Evolutionary conservation across 176 grass and related monocot species (phyloP), one percentile per base, ranked within the genome.

Genomic region (Melocanna baccifera): DNA sequence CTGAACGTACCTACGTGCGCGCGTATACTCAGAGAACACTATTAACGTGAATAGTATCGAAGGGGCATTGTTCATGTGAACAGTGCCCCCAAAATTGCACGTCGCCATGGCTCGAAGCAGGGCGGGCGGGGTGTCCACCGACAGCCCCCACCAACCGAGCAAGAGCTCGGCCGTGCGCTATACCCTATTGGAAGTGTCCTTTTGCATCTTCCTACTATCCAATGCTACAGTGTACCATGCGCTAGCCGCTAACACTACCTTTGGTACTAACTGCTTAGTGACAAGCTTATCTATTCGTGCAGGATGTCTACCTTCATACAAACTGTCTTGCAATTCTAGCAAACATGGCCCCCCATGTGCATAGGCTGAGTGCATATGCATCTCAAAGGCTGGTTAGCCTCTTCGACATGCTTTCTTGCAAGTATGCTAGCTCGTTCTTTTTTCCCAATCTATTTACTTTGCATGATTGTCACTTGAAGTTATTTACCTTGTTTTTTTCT

Each of bases 341-440:
- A 86, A 99, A 99, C 76, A 99, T 99, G 96, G 91, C 89, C 46
- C 96, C 96, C 71, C 96, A 99, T 92, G 86, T 90, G 75, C 96
- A 99, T 86, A 92, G 84, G 69, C 79, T 99, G 70, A 99, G 83
- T 62, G 96, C 93, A 72, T 99, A 94, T 96, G 96, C 96, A 90
- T 96, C 96, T 73, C 96, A 99, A 92, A 93, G 93, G 91, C 93
- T 99, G 43, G 96, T 99, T 94, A 99, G 96, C 93, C 96, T 99
- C 75, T 99, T 99, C 71, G 96, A 99, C 81, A 99, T 99, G 96
- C 96, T 99, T 79, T 93, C 96, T 75, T 91, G 89, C 89, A 99
- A 96, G 96, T 99, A 96, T 66, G 92, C 9, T 91, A 46, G 23
- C 55, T 76, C 40, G n/a, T 32, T 65, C 62, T 65, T 42, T 81